A percentile compares a stretch with the other conserved stretches of the same genome.
phyloP scores from a whole-genome alignment of 139 green algal genomes.

The Coelastrella sp. region DNA sequence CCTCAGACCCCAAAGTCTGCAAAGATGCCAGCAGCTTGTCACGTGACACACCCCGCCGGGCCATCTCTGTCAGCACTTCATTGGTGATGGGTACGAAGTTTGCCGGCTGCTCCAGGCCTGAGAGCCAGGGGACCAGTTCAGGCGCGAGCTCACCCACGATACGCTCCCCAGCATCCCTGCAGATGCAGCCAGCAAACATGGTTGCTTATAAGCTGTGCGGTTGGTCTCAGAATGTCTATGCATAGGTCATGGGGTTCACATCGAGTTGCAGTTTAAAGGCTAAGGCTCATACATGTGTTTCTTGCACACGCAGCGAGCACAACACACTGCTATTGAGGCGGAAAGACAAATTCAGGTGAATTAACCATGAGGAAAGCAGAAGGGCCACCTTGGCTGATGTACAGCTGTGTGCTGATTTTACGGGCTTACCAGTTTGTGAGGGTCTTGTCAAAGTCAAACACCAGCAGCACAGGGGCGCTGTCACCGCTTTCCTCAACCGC shows the following conservation, averaged over 20 bases:
- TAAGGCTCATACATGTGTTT: too few species aligned
- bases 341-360: too few species aligned
- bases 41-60: slow-evolving; percentile 77
- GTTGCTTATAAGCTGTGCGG: too few species aligned
- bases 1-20: slow-evolving; percentile 73
- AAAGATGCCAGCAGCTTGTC: slow-evolving; percentile 75
- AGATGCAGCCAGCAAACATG: background rate
- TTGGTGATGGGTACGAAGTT: slow-evolving; percentile 90
- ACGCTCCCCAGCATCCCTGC: slow-evolving; percentile 61
- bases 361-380: too few species aligned
- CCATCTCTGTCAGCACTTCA: slow-evolving; percentile 77
- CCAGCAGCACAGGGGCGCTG: slow-evolving; percentile 56
- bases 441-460: slow-evolving; percentile 89
- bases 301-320: too few species aligned
- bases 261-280: too few species aligned
- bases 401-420: background rate
- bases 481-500: background rate
- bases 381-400: background rate
- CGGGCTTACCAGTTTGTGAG: slow-evolving; percentile 78
- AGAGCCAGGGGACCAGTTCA: slow-evolving; percentile 85
- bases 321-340: too few species aligned
- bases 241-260: too few species aligned
- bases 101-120: slow-evolving; percentile 49
- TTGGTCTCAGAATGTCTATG: too few species aligned
- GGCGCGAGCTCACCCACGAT: slow-evolving; percentile 83